A percentile compares a stretch with the other conserved stretches of the same genome.
phyloP scores from a whole-genome alignment of 352 stramenopile genomes.

The Pythium monospermum region DNA sequence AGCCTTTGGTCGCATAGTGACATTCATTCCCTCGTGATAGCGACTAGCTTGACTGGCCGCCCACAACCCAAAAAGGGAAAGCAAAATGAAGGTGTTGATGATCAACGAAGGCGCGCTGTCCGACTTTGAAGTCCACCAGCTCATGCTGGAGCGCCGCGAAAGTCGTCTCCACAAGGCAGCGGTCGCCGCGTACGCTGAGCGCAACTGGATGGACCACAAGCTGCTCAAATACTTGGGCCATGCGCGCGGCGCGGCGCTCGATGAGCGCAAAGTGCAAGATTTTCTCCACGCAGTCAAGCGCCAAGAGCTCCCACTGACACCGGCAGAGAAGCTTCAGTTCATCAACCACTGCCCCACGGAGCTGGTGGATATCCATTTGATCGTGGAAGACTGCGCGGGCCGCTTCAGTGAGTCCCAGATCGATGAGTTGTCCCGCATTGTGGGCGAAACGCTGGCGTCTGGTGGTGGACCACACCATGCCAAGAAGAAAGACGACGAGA shows the following conservation, averaged over 20 bases:
- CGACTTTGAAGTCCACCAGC: constrained; percentile 74
- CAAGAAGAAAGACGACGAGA: too few relatives aligned
- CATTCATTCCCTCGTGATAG: too few relatives aligned
- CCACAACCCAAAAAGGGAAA: too few relatives aligned
- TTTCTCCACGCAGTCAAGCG: constrained; percentile 56
- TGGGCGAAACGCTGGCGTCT: constrained; percentile 65
- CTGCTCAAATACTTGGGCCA: constrained; percentile 84
- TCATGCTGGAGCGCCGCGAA: constrained; percentile 82
- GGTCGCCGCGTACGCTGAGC: constrained; percentile 72
- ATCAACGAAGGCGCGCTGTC: constrained; percentile 76
- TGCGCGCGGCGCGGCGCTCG: constrained; percentile 51
- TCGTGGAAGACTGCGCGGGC: constrained; percentile 78
- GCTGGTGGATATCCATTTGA: constrained; percentile 81
- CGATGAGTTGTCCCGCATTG: constrained; percentile 64
- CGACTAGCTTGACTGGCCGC: too few relatives aligned
- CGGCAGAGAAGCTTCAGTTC: constrained; percentile 79
- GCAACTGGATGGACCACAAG: constrained; percentile 89
- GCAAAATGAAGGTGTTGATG: constrained; percentile 82
- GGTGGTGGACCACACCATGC: too few relatives aligned
- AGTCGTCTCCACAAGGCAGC: constrained; percentile 70
- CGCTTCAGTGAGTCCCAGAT: constrained; percentile 76
- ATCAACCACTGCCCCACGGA: constrained; percentile 81
- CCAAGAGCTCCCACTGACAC: constrained; percentile 42
- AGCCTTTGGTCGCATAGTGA: too few relatives aligned
- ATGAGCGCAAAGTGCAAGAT: constrained; percentile 41